Base-by-base conservation (phyloP, 176 grass and related monocot genomes). In the Phyllostachys edulis region DNA sequence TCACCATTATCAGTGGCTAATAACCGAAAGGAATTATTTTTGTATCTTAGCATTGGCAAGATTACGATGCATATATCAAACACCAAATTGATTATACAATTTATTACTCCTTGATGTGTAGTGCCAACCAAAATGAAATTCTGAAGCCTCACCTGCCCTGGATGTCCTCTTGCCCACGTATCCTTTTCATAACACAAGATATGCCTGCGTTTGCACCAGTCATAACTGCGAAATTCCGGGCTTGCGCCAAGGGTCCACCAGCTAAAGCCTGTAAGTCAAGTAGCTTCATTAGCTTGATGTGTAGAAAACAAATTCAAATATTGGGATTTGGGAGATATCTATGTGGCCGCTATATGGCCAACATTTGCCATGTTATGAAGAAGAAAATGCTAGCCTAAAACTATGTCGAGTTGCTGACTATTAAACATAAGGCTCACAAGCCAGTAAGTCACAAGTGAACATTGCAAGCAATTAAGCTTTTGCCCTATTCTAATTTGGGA, bases 201-300 rank as follows among this genome's bases (percentile, higher is more conserved):
- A 98, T 93, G 49, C 91, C 90, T 41, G 93, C 89, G 57, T 98
- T 95, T 69, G 80, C 89, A 32, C 96, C 89, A 17, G 89, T 90
- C 96, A 98, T 98, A 37, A 95, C 93, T 46, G 96, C 96, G 54
- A 98, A 95, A 51, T 98, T 98, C 10, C 93, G 91, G 41, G 93
- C 96, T 90, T 98, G 92, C 76, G 93, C 85, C 45, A 98, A 87
- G 6, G 93, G 93, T 12, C 89, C 76, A 78, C 85, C 88, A 76
- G 90, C 85, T 82, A 92, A 93, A 77, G 81, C 93, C 96, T 98
- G 68, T 12, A 65, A 91, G 41, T 78, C 44, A 79, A 67, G n/a
- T 69, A 81, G 5, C 1, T 39, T 21, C n/a, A 47, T 87, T 82
- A 41, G 18, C 24, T 82, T 52, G 2, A 29, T 39, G n/a, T 54